phyloP scores from a whole-genome alignment of 371 early-diverging fungal species.

The Mucor plumbeus region DNA sequence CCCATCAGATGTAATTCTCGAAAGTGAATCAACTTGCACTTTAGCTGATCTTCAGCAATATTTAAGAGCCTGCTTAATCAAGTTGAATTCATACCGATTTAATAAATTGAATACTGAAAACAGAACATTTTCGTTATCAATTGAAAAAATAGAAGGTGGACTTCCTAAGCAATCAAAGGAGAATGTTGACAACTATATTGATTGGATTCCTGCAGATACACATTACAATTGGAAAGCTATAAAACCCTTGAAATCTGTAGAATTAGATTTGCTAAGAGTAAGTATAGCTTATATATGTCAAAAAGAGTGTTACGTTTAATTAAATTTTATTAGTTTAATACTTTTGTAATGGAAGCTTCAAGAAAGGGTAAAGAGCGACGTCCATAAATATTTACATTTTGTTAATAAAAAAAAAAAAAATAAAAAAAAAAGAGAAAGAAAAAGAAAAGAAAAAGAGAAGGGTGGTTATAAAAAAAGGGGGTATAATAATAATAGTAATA shows the following conservation, averaged over 20 bases:
- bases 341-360: conserved; percentile 23
- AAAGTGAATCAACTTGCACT: conserved; percentile 30
- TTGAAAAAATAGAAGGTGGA: conserved; percentile 40
- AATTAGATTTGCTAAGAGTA: conserved; percentile 51
- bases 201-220: conserved; percentile 56
- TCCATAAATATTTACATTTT: conserved; percentile 3
- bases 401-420: neutral
- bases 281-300: neutral
- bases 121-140: conserved; percentile 45
- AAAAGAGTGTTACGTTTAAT: neutral
- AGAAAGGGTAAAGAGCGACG: conserved; percentile 17
- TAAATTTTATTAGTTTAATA: conserved; percentile 14
- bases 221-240: conserved; percentile 26
- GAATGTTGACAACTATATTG: conserved; percentile 7
- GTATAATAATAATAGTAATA: neutral
- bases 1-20: conserved; percentile 2
- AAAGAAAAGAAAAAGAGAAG: neutral
- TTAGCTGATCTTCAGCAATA: conserved; percentile 47
- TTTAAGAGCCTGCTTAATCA: conserved; percentile 51
- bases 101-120: conserved; percentile 17
- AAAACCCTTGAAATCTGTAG: conserved; percentile 52
- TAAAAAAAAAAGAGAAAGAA: neutral
- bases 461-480: neutral
- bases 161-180: conserved; percentile 16
- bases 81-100: conserved; percentile 34